phyloP scores from a whole-genome alignment of 1,139 yeast species.

The Hansenula sp. region DNA sequence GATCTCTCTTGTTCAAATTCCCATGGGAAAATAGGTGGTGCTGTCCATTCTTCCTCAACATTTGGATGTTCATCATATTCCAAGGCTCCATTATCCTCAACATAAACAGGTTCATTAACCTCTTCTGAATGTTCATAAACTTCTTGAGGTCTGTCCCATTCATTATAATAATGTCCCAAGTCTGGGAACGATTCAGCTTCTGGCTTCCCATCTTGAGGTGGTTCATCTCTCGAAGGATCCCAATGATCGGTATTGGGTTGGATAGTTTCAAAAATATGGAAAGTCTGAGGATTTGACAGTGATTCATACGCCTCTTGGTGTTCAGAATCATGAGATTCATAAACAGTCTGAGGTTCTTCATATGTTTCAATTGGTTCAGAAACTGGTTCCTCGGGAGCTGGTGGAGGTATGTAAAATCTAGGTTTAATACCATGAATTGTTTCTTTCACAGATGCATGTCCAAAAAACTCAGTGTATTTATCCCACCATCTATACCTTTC shows the following conservation, averaged over 20 bases:
- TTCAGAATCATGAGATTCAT: not conserved
- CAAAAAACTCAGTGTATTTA: conserved; percentile 17
- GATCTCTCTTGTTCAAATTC: conserved; percentile 16
- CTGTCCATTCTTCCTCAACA: conserved; percentile 6
- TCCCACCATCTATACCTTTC: conserved; percentile 20
- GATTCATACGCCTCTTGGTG: conserved; percentile 6
- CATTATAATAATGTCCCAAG: conserved; percentile 9
- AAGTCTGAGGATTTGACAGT: conserved; percentile 18
- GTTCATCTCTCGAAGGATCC: conserved; percentile 37
- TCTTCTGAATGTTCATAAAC: not conserved
- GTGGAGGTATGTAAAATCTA: conserved; percentile 5
- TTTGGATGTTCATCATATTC: not conserved
- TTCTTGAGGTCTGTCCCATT: conserved; percentile 10
- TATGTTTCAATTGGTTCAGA: not conserved
- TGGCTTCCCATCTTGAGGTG: conserved; percentile 34
- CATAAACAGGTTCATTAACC: conserved; percentile 1
- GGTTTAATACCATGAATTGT: conserved; percentile 20
- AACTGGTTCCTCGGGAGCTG: not conserved
- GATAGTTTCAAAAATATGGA: conserved; percentile 21
- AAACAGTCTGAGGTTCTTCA: not conserved
- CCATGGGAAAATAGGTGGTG: conserved; percentile 26
- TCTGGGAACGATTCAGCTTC: conserved; percentile 33
- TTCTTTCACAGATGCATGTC: conserved; percentile 10
- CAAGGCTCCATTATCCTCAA: too few relatives aligned
- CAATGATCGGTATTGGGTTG: conserved; percentile 29